Evolutionary conservation across 192 early-diverging fungal genomes (phyloP), one percentile per base, ranked within the genome.

Genomic region (Haplosporangium gracile): DNA sequence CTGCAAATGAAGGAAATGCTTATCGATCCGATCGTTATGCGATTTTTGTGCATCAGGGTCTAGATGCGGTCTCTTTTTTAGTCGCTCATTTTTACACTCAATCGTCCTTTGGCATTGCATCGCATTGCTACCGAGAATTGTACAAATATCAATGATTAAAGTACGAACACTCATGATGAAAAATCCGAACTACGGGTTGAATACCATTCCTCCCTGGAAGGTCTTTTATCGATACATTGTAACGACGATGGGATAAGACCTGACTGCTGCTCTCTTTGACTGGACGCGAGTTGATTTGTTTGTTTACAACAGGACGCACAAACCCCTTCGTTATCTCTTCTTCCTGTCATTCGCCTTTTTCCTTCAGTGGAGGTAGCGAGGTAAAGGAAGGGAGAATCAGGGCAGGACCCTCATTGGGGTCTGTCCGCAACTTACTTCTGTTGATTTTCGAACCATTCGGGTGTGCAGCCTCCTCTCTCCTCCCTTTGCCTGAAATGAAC

Each of bases 1-100:
- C 16, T 51, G 47, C 47, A 51, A 51, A 20, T 2, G 43, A 45
- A 45, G 10, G 13, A 60, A 29, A 2, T 4, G 1, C 60, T 32
- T 65, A 32, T 65, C 60, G 60, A 34, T 34, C 60, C 29, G 60
- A 65, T 65, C 60, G 60, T 29, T 65, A 65, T 32, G 60, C 60
- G 11, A 3, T 10, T 29, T 11, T 65, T 65, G 29, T 65, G 26
- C 29, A 65, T 15, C 60, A 65, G 60, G 60, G 60, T 65, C 60
- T 65, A 65, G 60, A 65, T 65, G 60, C 60, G 26, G 49, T 65
- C 60, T 65, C 26, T 65, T 63, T 63, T 29, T 24, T 65, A 4
- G 11, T 0, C 2, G 29, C 60, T 65, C 60, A 32, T 65, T 32
- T 65, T 65, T 29, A 32, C 26, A 65, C 60, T 65, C 60, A 65